phyloP scores from a whole-genome alignment of 306 rosid genomes.

The Ormosia semicastrata region DNA sequence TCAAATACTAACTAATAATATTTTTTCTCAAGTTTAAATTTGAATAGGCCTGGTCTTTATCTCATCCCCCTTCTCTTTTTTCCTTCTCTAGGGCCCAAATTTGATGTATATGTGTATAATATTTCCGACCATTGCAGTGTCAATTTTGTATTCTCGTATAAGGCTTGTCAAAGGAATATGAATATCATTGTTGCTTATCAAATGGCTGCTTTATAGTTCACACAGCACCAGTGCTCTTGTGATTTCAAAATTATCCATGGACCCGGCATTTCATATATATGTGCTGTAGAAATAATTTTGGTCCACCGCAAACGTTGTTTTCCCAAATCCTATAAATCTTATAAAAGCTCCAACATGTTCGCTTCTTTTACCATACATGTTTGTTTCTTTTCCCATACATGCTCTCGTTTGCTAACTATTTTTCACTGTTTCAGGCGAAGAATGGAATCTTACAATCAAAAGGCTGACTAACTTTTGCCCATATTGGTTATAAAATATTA shows the following conservation, averaged over 20 bases:
- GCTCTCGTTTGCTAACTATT: conserved; percentile 5
- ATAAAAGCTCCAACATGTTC: neutral
- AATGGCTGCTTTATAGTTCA: neutral
- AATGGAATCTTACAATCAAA: conserved; percentile 12
- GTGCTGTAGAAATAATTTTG: conserved; percentile 2
- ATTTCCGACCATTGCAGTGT: neutral
- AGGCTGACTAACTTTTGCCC: conserved; percentile 22
- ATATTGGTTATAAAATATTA: neutral
- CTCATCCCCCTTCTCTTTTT: neutral
- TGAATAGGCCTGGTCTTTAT: too few species aligned
- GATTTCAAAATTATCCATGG: neutral
- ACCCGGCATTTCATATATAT: neutral
- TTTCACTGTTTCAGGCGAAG: neutral
- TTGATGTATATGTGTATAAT: neutral
- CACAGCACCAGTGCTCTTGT: neutral
- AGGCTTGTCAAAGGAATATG: too few species aligned
- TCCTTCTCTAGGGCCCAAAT: neutral
- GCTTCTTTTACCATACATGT: neutral
- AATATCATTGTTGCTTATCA: neutral
- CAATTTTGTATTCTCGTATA: neutral
- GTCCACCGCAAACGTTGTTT: neutral
- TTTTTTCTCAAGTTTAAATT: too few species aligned
- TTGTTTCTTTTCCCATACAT: neutral
- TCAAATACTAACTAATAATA: too few species aligned
- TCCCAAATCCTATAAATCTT: neutral